phyloP scores from a whole-genome alignment of 2,329 filamentous ascomycete genomes.

The Xylariaceae sp. region DNA sequence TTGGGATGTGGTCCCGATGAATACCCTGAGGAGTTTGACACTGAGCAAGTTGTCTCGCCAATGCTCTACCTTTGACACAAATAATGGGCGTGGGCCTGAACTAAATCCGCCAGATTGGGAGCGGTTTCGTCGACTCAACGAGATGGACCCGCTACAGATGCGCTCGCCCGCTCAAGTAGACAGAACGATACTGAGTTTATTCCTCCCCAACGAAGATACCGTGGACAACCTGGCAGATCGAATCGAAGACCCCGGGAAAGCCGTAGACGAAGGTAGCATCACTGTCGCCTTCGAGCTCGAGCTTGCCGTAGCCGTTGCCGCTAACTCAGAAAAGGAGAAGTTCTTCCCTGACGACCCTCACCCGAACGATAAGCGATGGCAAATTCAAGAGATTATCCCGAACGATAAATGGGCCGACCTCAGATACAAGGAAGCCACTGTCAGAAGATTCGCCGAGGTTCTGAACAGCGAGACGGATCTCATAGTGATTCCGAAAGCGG shows the following conservation, averaged over 20 bases:
- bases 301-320: conserved; percentile 13
- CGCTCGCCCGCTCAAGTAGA: not conserved
- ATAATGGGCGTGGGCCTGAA: not conserved
- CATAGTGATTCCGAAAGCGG: conserved; percentile 5
- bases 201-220: not conserved
- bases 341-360: not conserved
- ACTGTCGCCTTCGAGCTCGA: conserved; percentile 22
- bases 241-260: not conserved
- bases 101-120: not conserved
- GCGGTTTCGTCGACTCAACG: not conserved
- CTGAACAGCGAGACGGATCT: conserved; percentile 9
- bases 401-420: not conserved
- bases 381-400: not conserved
- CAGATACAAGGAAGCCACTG: not conserved
- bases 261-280: not conserved
- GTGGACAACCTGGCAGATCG: not conserved
- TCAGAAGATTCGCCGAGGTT: not conserved
- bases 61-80: not conserved
- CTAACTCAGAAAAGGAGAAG: not conserved
- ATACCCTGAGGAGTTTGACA: not conserved
- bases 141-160: too few relatives aligned
- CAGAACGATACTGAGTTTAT: not conserved
- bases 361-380: conserved; percentile 3
- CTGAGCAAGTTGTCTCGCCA: not conserved
- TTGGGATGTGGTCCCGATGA: not conserved